These are phyloP conservation scores for Tricholoma sp. DNA, from an alignment of 768 basidiomycete genomes.

Conservation along the genomic window DNA sequence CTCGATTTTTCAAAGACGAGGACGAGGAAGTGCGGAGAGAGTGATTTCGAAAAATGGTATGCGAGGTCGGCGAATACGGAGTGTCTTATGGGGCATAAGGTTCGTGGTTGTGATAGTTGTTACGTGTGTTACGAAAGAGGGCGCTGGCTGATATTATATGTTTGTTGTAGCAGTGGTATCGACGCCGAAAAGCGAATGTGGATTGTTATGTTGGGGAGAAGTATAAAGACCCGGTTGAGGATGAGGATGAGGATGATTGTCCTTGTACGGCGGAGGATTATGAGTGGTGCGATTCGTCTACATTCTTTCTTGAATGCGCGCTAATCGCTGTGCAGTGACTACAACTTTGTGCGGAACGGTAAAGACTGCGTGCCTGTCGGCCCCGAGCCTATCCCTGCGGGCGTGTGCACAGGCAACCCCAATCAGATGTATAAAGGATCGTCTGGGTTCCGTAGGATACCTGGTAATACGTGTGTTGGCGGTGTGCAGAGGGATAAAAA, in stretches of 20 bases:
- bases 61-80: conserved; percentile 67
- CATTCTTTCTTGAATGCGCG: not conserved
- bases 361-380: conserved; percentile 83
- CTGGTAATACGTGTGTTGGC: conserved; percentile 83
- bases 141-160: not conserved
- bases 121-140: too few relatives aligned
- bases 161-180: conserved; percentile 82
- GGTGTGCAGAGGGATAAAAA: conserved; percentile 67
- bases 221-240: conserved; percentile 78
- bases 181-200: too few relatives aligned
- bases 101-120: too few relatives aligned
- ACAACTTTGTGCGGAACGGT: too few relatives aligned
- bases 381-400: conserved; percentile 81
- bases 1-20: too few relatives aligned
- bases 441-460: conserved; percentile 87
- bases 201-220: conserved; percentile 90
- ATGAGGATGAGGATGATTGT: conserved; percentile 83
- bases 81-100: conserved; percentile 97
- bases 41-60: conserved; percentile 87
- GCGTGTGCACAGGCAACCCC: conserved; percentile 52
- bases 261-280: conserved; percentile 83
- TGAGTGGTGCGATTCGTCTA: conserved; percentile 65
- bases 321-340: not conserved
- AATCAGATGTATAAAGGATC: conserved; percentile 76
- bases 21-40: conserved; percentile 60